A percentile compares a stretch with the other conserved stretches of the same genome.
phyloP scores from a whole-genome alignment of 2,329 filamentous ascomycete species.

The Rutstroemia sp. region DNA sequence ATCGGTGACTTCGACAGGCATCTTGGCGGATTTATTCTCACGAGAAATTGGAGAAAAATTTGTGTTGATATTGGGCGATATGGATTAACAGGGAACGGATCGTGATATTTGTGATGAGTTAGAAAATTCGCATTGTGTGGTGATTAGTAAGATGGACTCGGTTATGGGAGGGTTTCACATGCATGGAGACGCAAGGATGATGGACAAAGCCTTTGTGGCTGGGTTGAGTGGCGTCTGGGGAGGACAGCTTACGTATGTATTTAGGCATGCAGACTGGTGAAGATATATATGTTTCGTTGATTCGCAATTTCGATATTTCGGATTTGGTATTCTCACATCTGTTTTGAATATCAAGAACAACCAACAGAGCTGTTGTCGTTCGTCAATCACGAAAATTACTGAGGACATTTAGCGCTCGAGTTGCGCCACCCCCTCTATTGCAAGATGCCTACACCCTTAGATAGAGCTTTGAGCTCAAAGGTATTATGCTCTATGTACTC shows the following conservation, averaged over 20 bases:
- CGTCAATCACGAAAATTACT: no score
- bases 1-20: slow-evolving; percentile 97
- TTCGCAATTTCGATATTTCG: no score
- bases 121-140: slow-evolving; percentile 11
- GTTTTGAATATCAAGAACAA: no score
- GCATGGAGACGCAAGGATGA: neutral
- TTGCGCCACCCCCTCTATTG: slow-evolving; percentile 9
- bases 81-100: slow-evolving; percentile 6
- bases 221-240: neutral
- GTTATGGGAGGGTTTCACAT: slow-evolving; percentile 7
- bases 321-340: no score
- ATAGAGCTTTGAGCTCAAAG: slow-evolving; percentile 63
- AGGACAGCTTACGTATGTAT: neutral
- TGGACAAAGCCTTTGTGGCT: neutral
- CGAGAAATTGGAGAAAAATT: slow-evolving; percentile 15
- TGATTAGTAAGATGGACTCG: slow-evolving; percentile 13
- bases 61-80: slow-evolving; percentile 6
- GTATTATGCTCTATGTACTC: slow-evolving; percentile 34
- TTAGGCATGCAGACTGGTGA: neutral
- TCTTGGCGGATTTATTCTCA: slow-evolving; percentile 56
- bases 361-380: no score
- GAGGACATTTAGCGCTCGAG: neutral
- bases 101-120: slow-evolving; percentile 8
- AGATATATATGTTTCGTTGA: neutral
- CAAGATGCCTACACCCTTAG: slow-evolving; percentile 62